phyloP scores from a whole-genome alignment of 176 grass and related monocot genomes.

The Calamus simplicifolius region DNA sequence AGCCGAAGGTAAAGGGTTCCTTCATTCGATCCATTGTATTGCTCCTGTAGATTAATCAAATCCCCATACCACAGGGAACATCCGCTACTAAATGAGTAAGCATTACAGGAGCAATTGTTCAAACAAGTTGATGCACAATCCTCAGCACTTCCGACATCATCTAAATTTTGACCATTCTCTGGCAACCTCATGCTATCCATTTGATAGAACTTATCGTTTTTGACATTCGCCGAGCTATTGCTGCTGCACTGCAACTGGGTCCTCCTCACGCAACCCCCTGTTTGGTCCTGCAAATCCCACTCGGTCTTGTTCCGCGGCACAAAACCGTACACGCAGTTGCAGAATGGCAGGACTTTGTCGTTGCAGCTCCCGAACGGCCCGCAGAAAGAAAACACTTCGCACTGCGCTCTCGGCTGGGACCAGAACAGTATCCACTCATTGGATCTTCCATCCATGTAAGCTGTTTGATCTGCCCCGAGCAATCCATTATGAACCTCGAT shows the following conservation, averaged over 20 bases:
- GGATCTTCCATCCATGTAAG: too few species aligned
- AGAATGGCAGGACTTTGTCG: constrained; percentile 18
- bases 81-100: constrained; percentile 31
- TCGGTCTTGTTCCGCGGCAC: constrained; percentile 12
- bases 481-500: too few species aligned
- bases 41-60: constrained; percentile 43
- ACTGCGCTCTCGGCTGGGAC: constrained; percentile 28
- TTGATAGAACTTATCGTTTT: constrained; percentile 34
- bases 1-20: constrained; percentile 42
- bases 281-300: constrained; percentile 38
- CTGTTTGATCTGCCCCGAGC: too few species aligned
- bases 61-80: constrained; percentile 36
- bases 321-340: constrained; percentile 50
- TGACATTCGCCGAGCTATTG: background rate
- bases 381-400: constrained; percentile 37
- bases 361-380: constrained; percentile 47
- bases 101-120: constrained; percentile 42
- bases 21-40: constrained; percentile 14
- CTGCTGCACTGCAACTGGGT: constrained; percentile 30
- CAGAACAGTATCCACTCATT: too few species aligned
- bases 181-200: constrained; percentile 31
- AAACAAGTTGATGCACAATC: constrained; percentile 30
- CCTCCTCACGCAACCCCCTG: constrained; percentile 38
- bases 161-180: constrained; percentile 13
- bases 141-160: constrained; percentile 16